These are phyloP conservation scores for Penicillium turbatum DNA, from an alignment of 495 filamentous ascomycete species.

Conservation along the genomic window DNA sequence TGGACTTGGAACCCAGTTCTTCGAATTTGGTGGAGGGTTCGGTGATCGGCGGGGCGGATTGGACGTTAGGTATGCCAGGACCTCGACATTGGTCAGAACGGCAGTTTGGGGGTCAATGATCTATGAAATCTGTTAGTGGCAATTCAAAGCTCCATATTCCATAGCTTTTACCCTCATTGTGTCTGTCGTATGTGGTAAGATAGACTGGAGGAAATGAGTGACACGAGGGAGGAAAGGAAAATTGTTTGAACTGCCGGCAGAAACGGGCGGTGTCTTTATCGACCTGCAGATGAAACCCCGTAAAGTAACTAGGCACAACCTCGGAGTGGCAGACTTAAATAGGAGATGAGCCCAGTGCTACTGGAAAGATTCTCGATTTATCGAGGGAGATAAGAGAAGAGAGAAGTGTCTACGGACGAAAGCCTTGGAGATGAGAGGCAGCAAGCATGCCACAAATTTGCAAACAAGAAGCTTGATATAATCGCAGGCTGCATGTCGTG, in stretches of 20 bases:
- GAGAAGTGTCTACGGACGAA: no score
- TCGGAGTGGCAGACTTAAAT: no score
- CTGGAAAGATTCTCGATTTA: no score
- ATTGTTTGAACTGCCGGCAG: constrained; percentile 25
- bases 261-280: constrained; percentile 16
- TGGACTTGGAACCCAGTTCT: constrained; percentile 41
- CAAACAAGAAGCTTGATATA: background rate
- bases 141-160: background rate
- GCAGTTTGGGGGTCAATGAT: constrained; percentile 61
- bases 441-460: no score
- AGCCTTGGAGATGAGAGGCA: no score
- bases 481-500: background rate
- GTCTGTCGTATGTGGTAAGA: constrained; percentile 8
- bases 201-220: constrained; percentile 1
- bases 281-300: background rate
- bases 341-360: background rate
- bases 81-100: constrained; percentile 62
- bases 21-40: constrained; percentile 36
- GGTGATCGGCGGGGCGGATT: constrained; percentile 44
- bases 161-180: constrained; percentile 31
- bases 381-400: no score
- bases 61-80: constrained; percentile 52
- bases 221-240: constrained; percentile 15
- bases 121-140: constrained; percentile 24
- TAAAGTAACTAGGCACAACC: background rate